phyloP scores from a whole-genome alignment of 352 stramenopile genomes.

The Phytophthora macrochlamydospora region DNA sequence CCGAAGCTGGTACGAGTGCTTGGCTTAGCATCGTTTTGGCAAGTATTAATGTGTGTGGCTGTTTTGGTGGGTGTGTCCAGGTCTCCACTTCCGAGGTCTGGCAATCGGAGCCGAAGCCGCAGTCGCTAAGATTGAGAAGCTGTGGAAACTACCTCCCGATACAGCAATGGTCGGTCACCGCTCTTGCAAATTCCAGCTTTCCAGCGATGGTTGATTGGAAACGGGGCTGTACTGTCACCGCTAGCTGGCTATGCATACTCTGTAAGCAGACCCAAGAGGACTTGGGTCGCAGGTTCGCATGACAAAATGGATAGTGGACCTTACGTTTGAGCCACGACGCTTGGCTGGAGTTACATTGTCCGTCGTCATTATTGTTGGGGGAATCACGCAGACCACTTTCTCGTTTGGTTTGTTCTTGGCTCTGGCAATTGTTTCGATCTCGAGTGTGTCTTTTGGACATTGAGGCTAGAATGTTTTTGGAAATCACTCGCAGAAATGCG shows the following conservation, averaged over 20 bases:
- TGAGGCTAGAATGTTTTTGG: too few relatives aligned
- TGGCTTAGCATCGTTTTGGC: conserved; percentile 2
- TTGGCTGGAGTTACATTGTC: background rate
- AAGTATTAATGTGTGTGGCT: background rate
- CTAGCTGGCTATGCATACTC: conserved; percentile 4
- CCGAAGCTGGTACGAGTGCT: conserved; percentile 32
- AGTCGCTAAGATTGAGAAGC: conserved; percentile 23
- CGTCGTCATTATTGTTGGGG: background rate
- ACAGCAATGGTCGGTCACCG: background rate
- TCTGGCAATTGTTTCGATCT: background rate
- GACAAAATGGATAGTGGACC: conserved; percentile 1
- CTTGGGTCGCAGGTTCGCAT: background rate
- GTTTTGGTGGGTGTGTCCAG: conserved; percentile 8
- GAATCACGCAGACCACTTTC: background rate
- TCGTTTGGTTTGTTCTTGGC: background rate
- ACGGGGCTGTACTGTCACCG: background rate
- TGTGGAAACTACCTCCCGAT: conserved; percentile 5
- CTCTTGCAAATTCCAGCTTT: conserved; percentile 3
- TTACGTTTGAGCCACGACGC: background rate
- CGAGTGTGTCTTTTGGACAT: too few relatives aligned
- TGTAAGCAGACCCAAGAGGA: background rate
- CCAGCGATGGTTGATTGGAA: background rate
- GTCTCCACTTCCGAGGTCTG: conserved; percentile 28
- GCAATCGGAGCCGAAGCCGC: conserved; percentile 37
- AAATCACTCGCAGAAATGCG: too few relatives aligned